phyloP scores from a whole-genome alignment of 2,329 filamentous ascomycete genomes.

The Stagonosporopsis cucurbitacearum region DNA sequence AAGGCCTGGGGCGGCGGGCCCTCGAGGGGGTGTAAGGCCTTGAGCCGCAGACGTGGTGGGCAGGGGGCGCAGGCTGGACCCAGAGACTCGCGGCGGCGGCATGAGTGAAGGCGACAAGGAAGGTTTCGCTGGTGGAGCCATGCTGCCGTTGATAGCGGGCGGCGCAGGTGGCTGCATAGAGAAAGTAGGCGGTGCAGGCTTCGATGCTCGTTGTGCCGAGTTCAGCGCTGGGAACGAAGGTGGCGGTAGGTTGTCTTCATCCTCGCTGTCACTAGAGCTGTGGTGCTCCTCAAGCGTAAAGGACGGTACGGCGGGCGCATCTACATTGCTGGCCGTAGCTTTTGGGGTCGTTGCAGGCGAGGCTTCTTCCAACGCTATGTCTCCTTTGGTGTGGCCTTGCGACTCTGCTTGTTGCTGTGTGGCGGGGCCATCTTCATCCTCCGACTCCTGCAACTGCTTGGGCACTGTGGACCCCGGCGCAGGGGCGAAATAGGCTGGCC shows the following conservation, averaged over 20 bases:
- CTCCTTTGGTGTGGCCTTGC: constrained; percentile 13
- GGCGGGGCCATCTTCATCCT: constrained; percentile 20
- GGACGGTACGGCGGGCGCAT: constrained; percentile 36
- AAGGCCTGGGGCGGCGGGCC: constrained; percentile 8
- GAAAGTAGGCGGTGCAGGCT: constrained; percentile 20
- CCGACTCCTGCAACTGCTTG: constrained; percentile 27
- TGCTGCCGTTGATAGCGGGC: constrained; percentile 32
- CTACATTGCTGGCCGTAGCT: constrained; percentile 25
- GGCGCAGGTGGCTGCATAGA: constrained; percentile 28
- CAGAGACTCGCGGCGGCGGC: constrained; percentile 46
- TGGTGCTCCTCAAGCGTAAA: constrained; percentile 48
- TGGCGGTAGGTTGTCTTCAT: constrained; percentile 46
- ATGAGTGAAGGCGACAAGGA: constrained; percentile 36
- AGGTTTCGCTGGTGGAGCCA: constrained; percentile 47
- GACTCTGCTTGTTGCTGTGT: constrained; percentile 24
- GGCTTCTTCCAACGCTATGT: constrained; percentile 1
- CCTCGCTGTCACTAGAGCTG: constrained; percentile 35
- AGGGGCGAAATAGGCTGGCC: constrained; percentile 32
- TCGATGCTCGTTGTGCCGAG: constrained; percentile 54
- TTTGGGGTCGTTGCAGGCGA: constrained; percentile 46
- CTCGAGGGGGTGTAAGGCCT: constrained; percentile 38
- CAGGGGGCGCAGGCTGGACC: constrained; percentile 46
- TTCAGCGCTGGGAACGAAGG: constrained; percentile 55
- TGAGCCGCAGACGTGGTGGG: constrained; percentile 38
- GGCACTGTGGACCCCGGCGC: constrained; percentile 17